Evolutionary conservation across 2,329 filamentous ascomycete genomes (phyloP), one percentile per base, ranked within the genome.

Genomic region (Reticulascus tulasneorum): DNA sequence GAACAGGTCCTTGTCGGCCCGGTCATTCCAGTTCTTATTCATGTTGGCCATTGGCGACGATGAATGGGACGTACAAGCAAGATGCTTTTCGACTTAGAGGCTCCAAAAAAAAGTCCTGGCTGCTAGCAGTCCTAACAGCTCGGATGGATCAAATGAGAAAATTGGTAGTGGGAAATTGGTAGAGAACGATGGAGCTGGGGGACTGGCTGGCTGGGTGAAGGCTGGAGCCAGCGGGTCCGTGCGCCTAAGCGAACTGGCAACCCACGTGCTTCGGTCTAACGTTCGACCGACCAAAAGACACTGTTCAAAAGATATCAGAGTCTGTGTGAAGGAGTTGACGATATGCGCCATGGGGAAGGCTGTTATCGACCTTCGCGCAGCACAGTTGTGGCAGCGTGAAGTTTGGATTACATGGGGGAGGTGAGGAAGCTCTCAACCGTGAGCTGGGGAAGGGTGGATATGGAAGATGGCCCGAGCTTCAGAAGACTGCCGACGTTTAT

Each of bases 1-100:
- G 62, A 79, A 79, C 29, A 80, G 62, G 52, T 80, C 76, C 52
- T 76, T 77, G 49, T 80, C 75, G 42, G 76, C 76, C 40, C 73
- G 66, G 48, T 79, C 75, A 50, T 71, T 75, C 75, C 74, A 79
- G 53, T 75, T 76, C 60, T 77, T 79, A 57, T 65, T 75, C 59
- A 75, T 77, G 23, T 40, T 35, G 33, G 47, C 18, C 27, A 42
- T 33, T 26, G 25, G 35, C 25, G 40, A 45, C 33, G 36, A 29
- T 37, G 29, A 33, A 23, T 9, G 37, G 18, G 32, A 42, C 40
- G 40, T n/a, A n/a, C n/a, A n/a, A n/a, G n/a, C n/a, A n/a, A n/a
- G n/a, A n/a, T n/a, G n/a, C n/a, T n/a, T n/a, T n/a, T n/a, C n/a
- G n/a, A n/a, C n/a, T n/a, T n/a, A n/a, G n/a, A n/a, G n/a, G n/a